These are phyloP conservation scores for Ogataea hybrid DNA, from an alignment of 1,139 yeast genomes.

Conservation along the genomic window DNA sequence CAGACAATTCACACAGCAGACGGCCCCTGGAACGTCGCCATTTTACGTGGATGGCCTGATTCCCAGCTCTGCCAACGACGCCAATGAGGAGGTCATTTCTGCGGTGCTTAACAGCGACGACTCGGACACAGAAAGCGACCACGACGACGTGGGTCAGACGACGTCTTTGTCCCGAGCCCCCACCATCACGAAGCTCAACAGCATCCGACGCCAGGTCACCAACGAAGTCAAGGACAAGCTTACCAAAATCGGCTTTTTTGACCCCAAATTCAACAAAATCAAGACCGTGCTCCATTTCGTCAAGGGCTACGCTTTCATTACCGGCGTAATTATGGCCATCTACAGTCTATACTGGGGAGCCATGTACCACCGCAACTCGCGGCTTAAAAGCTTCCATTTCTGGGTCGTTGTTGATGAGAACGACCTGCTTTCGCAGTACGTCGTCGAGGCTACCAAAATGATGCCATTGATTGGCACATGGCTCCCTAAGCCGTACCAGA, in stretches of 20 bases:
- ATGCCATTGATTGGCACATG: slow-evolving; percentile 25
- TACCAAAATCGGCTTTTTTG: slow-evolving; percentile 27
- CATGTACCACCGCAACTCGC: slow-evolving; percentile 32
- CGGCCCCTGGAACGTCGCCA: slow-evolving; percentile 9
- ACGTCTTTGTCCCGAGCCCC: slow-evolving; percentile 1
- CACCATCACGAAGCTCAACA: slow-evolving; percentile 12
- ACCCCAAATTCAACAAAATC: slow-evolving; percentile 21
- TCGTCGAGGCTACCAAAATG: slow-evolving; percentile 35
- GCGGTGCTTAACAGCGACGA: slow-evolving; percentile 13
- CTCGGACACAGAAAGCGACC: slow-evolving; percentile 12
- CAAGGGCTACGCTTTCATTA: slow-evolving; percentile 23
- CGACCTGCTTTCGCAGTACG: slow-evolving; percentile 32
- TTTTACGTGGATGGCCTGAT: slow-evolving; percentile 14
- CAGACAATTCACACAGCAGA: slow-evolving; percentile 14
- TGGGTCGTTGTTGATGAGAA: slow-evolving; percentile 38
- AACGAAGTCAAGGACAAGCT: slow-evolving; percentile 18
- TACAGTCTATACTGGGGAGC: slow-evolving; percentile 45
- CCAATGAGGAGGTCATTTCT: slow-evolving; percentile 19
- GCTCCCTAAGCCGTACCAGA: slow-evolving; percentile 11
- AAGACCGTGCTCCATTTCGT: slow-evolving; percentile 18
- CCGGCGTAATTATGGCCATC: slow-evolving; percentile 33
- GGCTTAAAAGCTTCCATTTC: slow-evolving; percentile 35
- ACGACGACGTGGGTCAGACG: background rate
- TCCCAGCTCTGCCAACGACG: slow-evolving; percentile 12
- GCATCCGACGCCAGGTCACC: slow-evolving; percentile 17